Base-by-base conservation (phyloP, 2,329 filamentous ascomycete genomes). In the Dothistroma septosporum region DNA sequence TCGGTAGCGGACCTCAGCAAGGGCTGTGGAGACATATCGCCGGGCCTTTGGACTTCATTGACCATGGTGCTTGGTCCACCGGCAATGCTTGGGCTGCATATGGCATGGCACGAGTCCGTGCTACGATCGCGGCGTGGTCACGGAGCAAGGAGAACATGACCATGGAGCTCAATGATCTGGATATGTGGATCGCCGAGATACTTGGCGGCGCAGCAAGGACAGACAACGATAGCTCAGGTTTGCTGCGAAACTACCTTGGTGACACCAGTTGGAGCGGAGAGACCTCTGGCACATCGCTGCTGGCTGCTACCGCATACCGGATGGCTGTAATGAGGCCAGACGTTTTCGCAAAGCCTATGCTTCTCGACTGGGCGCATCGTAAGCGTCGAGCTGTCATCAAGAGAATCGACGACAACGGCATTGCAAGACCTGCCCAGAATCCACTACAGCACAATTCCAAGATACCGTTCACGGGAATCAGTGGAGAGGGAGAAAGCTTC, bases 1-100 rank as follows among this genome's bases (percentile, higher is more conserved):
- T 69, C 14, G 68, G 64, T 14, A 59, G 66, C 14, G 64, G 64
- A 5, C 66, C 66, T 0, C 57, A 61, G 12, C 60, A 60, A 8
- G 75, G 75, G 0, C 58, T 76, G 9, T 83, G 80, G 79, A 73
- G 74, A 60, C 80, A 83, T 61, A 81, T 82, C 58, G 69, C 76
- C 28, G 77, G 75, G 19, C 70, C 70, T 1, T 62, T 53, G 12
- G 62, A 73, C 31, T 69, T 65, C 54, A 64, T 69, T 37, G 79
- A 80, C 66, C 62, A 67, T 4, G 75, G 72, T 9, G 69, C 76
- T 2, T 82, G 78, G 80, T 78, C 75, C 64, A 81, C 77, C 11
- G 77, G 79, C 1, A 82, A 81, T 65, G 80, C 70, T 4, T 82
- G 78, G 79, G 78, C 76, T 5, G 76, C 77, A 0, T 77, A 76